Evolutionary conservation across 2,329 filamentous ascomycete genomes (phyloP).

Genomic region (Ascosphaera pollenicola): DNA sequence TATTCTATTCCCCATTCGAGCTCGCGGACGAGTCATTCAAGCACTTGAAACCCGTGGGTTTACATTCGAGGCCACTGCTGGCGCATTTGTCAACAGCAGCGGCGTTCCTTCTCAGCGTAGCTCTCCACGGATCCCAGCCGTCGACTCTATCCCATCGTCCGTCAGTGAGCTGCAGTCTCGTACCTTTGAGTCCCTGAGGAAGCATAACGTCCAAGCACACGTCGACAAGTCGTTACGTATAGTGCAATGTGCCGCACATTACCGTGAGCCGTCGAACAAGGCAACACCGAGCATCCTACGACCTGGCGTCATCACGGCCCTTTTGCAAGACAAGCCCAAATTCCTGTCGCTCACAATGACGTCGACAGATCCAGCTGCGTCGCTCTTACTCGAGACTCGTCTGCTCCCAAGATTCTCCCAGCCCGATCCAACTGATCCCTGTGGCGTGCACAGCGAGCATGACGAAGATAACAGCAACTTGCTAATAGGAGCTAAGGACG

Average conservation of each 20-base stretch:
- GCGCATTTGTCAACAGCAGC: constrained; percentile 39
- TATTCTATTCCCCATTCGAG: constrained; percentile 65
- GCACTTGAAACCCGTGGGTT: constrained; percentile 64
- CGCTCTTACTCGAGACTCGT: constrained; percentile 22
- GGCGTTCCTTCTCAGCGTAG: constrained; percentile 25
- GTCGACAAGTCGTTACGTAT: constrained; percentile 48
- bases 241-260: constrained; percentile 57
- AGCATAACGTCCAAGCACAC: constrained; percentile 49
- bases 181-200: constrained; percentile 67
- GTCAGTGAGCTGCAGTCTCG: constrained; percentile 59
- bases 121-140: constrained; percentile 13
- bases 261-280: constrained; percentile 18
- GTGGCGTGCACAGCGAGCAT: constrained; percentile 26
- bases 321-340: constrained; percentile 21
- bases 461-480: constrained; percentile 27
- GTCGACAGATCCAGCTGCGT: constrained; percentile 22
- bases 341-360: constrained; percentile 27
- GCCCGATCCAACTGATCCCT: constrained; percentile 49
- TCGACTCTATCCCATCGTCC: constrained; percentile 33
- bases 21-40: constrained; percentile 50
- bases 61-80: constrained; percentile 49
- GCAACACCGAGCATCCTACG: constrained; percentile 13
- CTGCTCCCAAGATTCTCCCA: constrained; percentile 46
- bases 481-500: constrained; percentile 48
- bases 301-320: constrained; percentile 15